A percentile compares a stretch with the other conserved stretches of the same genome.
Conservation (phyloP, 805 yeast species). For the Cyberlindnera xishuangbannaensis region DNA sequence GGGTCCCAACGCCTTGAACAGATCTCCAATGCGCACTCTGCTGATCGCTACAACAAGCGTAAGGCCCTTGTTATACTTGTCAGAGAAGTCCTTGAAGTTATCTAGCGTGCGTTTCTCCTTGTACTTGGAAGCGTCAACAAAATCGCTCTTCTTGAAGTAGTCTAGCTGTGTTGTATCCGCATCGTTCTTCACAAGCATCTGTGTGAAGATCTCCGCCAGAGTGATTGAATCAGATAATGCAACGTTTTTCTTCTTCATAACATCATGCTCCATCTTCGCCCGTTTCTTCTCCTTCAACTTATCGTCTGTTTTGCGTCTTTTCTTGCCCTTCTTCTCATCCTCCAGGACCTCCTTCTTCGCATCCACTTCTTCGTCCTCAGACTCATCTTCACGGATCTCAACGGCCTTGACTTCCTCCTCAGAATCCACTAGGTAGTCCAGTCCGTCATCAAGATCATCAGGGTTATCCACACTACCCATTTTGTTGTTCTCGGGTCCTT, state of each 20-base stretch:
- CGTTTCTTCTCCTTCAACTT: slow-evolving; percentile 60
- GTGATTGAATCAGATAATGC: slow-evolving; percentile 51
- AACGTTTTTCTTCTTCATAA: slow-evolving; percentile 47
- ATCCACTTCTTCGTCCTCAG: slow-evolving; percentile 24
- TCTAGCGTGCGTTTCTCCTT: slow-evolving; percentile 47
- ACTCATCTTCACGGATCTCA: slow-evolving; percentile 27
- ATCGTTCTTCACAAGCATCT: slow-evolving; percentile 50
- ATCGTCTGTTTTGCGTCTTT: slow-evolving; percentile 28
- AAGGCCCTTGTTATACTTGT: slow-evolving; percentile 40
- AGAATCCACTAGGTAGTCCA: slow-evolving; percentile 50
- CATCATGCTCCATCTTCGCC: slow-evolving; percentile 60
- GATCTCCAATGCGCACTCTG: slow-evolving; percentile 83
- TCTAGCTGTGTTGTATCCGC: slow-evolving; percentile 73
- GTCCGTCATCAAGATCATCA: slow-evolving; percentile 79
- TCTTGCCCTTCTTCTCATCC: slow-evolving; percentile 19
- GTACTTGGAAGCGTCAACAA: slow-evolving; percentile 59
- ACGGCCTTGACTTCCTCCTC: slow-evolving; percentile 34
- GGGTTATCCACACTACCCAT: slow-evolving; percentile 15
- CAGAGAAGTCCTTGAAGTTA: slow-evolving; percentile 50
- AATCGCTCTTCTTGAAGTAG: slow-evolving; percentile 49
- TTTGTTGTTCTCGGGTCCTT: too few relatives aligned
- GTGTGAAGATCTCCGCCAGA: slow-evolving; percentile 64
- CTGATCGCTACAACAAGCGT: slow-evolving; percentile 59
- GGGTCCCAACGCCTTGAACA: slow-evolving; percentile 52
- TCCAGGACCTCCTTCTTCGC: slow-evolving; percentile 9